Evolutionary conservation across 352 stramenopile species (phyloP), one percentile per base, ranked within the genome.

Genomic region (Aphanomyces invadans): DNA sequence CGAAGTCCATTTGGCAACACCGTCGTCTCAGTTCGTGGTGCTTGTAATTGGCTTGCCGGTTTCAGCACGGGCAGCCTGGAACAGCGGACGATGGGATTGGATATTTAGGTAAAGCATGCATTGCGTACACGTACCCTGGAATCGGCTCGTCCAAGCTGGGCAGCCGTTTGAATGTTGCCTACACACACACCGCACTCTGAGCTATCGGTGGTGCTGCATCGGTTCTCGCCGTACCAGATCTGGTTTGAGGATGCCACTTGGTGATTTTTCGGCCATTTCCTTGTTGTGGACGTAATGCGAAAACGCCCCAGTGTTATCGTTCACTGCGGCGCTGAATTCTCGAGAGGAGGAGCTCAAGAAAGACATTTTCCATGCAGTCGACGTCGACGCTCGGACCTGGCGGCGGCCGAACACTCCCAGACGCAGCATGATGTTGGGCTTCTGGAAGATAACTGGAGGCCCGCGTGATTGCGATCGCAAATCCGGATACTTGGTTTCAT

Each of bases 1-100:
- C 95, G 88, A 42, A 99, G 78, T 0, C 95, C 96, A 52, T 97
- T 98, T 15, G 88, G 74, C 11, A 99, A 78, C 54, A 86, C 96
- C 32, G 95, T 97, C 29, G 97, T 84, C 70, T 96, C 72, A 0
- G 95, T 98, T 66, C 94, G 79, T 3, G 96, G 96, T 32, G 83
- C 77, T 54, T 86, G 73, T 23, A 95, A 68, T 55, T 96, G 83
- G 55, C 79, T 90, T 38, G 87, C 86, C 0, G 88, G 84, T 66
- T 94, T 94, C 48, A 96, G 80, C 68, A 78, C 78, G 1, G 88
- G 88, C 57, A 95, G 73, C 0, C 81, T 88, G 56, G 2, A 19
- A 51, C n/a, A n/a, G n/a, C n/a, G 39, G 33, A 42, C 19, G 19
- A 3, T 15, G 15, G 21, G 11, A 36, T 55, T 60, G 26, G 2